A percentile compares a stretch with the other conserved stretches of the same genome.
Conservation (phyloP, 2,329 filamentous ascomycete species). For the Fusarium duplospermum region DNA sequence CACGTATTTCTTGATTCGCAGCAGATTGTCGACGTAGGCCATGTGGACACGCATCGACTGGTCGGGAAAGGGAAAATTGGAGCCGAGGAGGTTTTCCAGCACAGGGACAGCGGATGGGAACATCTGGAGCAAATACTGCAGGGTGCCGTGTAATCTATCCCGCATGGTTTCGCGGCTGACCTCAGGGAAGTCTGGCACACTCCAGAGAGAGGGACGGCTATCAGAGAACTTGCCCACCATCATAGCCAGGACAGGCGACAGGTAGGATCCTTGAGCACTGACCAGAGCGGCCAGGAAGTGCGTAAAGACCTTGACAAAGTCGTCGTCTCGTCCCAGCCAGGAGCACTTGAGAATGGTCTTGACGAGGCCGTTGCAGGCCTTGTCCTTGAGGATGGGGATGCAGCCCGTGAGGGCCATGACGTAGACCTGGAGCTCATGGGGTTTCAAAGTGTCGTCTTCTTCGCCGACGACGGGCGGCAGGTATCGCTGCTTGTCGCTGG, state of each 20-base stretch:
- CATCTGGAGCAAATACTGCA: constrained; percentile 81
- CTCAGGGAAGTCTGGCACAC: constrained; percentile 63
- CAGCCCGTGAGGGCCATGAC: constrained; percentile 72
- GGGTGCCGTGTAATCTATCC: constrained; percentile 77
- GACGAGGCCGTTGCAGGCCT: constrained; percentile 69
- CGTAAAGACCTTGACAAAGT: constrained; percentile 75
- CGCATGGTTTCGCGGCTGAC: constrained; percentile 75
- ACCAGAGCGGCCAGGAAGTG: constrained; percentile 78
- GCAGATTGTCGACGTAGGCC: constrained; percentile 87
- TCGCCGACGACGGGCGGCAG: constrained; percentile 54
- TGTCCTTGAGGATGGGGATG: constrained; percentile 68
- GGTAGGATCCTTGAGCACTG: constrained; percentile 84
- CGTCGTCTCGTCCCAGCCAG: constrained; percentile 73
- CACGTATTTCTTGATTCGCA: constrained; percentile 81
- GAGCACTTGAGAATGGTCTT: constrained; percentile 69
- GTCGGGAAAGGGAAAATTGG: constrained; percentile 80
- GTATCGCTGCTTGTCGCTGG: constrained; percentile 59
- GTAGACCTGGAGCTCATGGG: constrained; percentile 69
- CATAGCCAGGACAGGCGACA: constrained; percentile 80
- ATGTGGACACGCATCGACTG: constrained; percentile 84
- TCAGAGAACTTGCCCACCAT: constrained; percentile 81
- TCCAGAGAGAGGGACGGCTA: constrained; percentile 58
- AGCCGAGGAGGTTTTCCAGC: constrained; percentile 73
- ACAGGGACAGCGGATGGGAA: constrained; percentile 82
- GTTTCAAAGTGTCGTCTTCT: constrained; percentile 62